phyloP scores from a whole-genome alignment of 1,284 basidiomycete species.

The Tausonia pullulans region DNA sequence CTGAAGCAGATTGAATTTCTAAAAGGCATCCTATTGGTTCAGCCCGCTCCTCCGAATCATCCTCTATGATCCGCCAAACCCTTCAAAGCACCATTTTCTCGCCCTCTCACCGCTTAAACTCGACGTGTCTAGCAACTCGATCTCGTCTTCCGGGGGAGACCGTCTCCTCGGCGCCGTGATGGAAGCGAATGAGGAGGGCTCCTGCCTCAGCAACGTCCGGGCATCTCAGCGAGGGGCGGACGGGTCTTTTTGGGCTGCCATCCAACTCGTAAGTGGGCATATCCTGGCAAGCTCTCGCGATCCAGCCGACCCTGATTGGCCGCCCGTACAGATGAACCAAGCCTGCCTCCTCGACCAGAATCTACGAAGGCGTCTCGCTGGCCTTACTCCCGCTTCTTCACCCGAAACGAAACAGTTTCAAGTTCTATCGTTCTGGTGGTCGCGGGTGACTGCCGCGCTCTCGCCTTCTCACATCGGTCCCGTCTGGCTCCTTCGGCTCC shows the following conservation, averaged over 20 bases:
- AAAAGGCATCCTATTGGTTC: no score
- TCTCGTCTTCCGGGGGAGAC: background rate
- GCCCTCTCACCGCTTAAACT: constrained; percentile 13
- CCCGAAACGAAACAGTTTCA: background rate
- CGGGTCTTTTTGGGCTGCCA: background rate
- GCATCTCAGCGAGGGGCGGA: background rate
- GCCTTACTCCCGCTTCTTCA: background rate
- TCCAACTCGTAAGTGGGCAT: background rate
- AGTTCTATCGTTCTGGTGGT: background rate
- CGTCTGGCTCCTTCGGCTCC: background rate
- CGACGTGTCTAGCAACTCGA: background rate
- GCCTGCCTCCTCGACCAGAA: background rate
- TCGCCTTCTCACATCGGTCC: background rate
- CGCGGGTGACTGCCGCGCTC: background rate
- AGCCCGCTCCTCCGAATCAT: constrained; percentile 8
- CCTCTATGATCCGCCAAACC: constrained; percentile 17
- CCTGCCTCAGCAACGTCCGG: background rate
- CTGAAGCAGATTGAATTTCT: no score
- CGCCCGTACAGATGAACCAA: no score
- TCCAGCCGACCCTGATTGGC: no score
- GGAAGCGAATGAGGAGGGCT: background rate
- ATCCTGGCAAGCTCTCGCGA: no score
- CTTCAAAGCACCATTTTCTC: constrained; percentile 17
- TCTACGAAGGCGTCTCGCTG: background rate
- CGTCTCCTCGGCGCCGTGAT: background rate